phyloP scores from a whole-genome alignment of 2,329 filamentous ascomycete species.

The Neophaeococcomyces aloes region DNA sequence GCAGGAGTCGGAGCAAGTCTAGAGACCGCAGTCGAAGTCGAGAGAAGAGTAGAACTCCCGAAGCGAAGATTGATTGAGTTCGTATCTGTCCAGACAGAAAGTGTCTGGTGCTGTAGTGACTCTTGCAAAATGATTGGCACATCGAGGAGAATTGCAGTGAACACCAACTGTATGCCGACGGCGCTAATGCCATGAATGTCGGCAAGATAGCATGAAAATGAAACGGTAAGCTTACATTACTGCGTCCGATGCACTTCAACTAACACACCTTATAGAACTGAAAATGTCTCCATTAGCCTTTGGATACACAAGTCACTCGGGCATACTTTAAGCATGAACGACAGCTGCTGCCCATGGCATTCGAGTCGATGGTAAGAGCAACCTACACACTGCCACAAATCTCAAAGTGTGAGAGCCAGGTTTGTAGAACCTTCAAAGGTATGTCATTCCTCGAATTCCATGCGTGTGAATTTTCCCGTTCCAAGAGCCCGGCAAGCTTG shows the following conservation, averaged over 20 bases:
- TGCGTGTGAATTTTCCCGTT: too few relatives aligned
- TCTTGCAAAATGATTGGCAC: neutral
- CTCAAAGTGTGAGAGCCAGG: too few relatives aligned
- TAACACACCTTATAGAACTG: too few relatives aligned
- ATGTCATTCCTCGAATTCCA: too few relatives aligned
- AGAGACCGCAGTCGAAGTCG: conserved; percentile 29
- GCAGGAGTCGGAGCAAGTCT: conserved; percentile 36
- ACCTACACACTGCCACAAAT: too few relatives aligned
- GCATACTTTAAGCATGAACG: too few relatives aligned
- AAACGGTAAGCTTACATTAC: conserved; percentile 3
- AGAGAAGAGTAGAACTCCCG: conserved; percentile 4
- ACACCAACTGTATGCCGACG: neutral
- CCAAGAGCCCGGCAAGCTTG: too few relatives aligned
- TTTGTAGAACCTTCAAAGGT: too few relatives aligned
- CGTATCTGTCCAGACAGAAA: neutral
- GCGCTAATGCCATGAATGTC: conserved; percentile 1
- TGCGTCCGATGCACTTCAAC: neutral
- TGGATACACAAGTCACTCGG: too few relatives aligned
- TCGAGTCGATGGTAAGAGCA: too few relatives aligned
- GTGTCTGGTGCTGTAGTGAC: neutral
- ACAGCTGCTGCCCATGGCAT: too few relatives aligned
- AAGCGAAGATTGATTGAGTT: conserved; percentile 6
- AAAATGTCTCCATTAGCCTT: too few relatives aligned
- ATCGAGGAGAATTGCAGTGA: neutral
- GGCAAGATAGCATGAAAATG: conserved; percentile 4